Evolutionary conservation across 2,329 filamentous ascomycete species (phyloP).

Genomic region (Aspergillus sp.): DNA sequence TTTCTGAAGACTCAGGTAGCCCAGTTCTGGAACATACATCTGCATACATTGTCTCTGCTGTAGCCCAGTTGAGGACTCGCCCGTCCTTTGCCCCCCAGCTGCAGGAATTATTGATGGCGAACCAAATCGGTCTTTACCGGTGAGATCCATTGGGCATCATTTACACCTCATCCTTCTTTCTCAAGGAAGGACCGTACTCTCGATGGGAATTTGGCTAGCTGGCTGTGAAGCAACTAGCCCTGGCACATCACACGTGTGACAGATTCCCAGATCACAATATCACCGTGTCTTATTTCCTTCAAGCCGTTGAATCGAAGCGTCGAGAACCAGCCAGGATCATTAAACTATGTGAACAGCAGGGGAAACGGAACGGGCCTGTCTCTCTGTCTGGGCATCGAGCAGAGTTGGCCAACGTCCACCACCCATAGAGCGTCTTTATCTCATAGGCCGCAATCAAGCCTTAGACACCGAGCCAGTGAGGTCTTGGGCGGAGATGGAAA

Average conservation of each 20-base stretch:
- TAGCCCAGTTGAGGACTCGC: constrained; percentile 1
- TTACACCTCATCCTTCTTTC: neutral
- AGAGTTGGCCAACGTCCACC: neutral
- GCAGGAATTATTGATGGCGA: constrained; percentile 6
- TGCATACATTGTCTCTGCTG: neutral
- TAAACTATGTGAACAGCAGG: neutral
- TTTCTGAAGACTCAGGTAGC: neutral
- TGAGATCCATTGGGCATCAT: neutral
- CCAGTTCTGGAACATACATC: neutral
- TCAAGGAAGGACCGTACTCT: neutral
- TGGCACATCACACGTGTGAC: neutral
- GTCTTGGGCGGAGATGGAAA: neutral
- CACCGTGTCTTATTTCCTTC: neutral
- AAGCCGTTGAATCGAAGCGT: neutral
- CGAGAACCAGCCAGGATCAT: neutral
- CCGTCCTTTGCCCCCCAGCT: neutral
- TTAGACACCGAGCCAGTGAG: constrained; percentile 5
- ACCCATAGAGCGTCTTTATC: neutral
- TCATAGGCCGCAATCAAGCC: neutral
- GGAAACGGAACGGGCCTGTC: neutral
- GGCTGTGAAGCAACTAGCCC: neutral
- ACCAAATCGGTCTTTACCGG: neutral
- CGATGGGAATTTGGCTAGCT: too few species aligned
- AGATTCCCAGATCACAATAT: neutral
- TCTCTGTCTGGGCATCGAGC: neutral